Conservation (phyloP, 2,329 filamentous ascomycete species). For the Colletotrichum sansevieriae region DNA sequence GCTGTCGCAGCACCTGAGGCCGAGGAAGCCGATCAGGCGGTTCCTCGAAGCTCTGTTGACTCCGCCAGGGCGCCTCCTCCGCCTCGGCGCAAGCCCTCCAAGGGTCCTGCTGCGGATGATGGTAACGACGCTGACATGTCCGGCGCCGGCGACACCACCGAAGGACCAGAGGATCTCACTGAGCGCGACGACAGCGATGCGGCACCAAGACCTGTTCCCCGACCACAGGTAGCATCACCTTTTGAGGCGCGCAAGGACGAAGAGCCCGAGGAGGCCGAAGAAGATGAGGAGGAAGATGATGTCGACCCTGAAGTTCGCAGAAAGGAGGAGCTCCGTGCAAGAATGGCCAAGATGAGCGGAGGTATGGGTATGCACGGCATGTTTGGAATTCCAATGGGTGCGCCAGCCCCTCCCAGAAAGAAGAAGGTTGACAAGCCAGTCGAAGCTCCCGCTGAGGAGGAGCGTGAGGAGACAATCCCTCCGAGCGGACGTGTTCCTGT, state of each 20-base stretch:
- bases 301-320: slow-evolving; percentile 88
- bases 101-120: slow-evolving; percentile 61
- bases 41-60: slow-evolving; percentile 65
- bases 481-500: slow-evolving; percentile 63
- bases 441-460: slow-evolving; percentile 52
- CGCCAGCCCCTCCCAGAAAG: slow-evolving; percentile 65
- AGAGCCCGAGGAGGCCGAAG: slow-evolving; percentile 65
- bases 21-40: slow-evolving; percentile 61
- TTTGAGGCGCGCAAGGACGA: slow-evolving; percentile 50
- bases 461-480: slow-evolving; percentile 59
- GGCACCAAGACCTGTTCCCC: slow-evolving; percentile 54
- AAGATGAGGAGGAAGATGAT: slow-evolving; percentile 78
- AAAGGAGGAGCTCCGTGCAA: slow-evolving; percentile 88
- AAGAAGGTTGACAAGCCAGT: slow-evolving; percentile 63
- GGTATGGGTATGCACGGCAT: slow-evolving; percentile 97
- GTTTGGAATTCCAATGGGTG: slow-evolving; percentile 79
- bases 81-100: slow-evolving; percentile 67
- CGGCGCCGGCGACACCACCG: slow-evolving; percentile 73
- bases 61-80: slow-evolving; percentile 53
- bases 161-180: slow-evolving; percentile 71
- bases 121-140: slow-evolving; percentile 76
- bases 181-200: slow-evolving; percentile 83
- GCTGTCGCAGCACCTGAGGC: slow-evolving; percentile 37
- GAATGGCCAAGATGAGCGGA: slow-evolving; percentile 99
- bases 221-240: slow-evolving; percentile 55